Base-by-base conservation (phyloP, 805 yeast species). In the Candida incommunis region DNA sequence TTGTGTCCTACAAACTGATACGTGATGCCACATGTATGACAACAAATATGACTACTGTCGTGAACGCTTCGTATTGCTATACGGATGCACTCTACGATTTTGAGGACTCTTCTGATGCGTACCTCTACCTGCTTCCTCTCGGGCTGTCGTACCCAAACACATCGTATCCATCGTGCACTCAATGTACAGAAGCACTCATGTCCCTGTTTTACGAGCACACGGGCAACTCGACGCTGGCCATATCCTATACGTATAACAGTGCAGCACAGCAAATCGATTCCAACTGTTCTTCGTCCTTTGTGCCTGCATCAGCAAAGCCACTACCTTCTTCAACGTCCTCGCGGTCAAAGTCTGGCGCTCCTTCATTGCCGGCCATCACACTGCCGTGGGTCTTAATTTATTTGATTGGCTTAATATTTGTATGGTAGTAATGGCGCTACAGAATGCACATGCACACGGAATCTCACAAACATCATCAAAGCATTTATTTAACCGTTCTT, bases 51-150 rank as follows among this genome's bases (percentile, higher is more conserved):
- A 40, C 42, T 24, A 35, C 37, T 23, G 27, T 22, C n/a, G 31
- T 42, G 46, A 22, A 47, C 21, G n/a, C 37, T 9, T 31, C 37
- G 18, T 59, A 58, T 49, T 59, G 63, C 49, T 59, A 56, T 46
- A 51, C 56, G 16, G 53, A 57, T 42, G 50, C 60, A 1, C 45
- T 55, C 37, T 54, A 42, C 43, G 50, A 55, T 44, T 23, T 47
- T 18, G 42, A 42, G 22, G 48, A 43, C 23, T 41, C 48, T n/a
- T 47, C 48, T 3, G 60, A 59, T 42, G 55, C 58, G 22, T 56
- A 51, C 42, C 49, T 59, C 27, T 59, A 58, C 43, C 54, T 55
- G 25, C 48, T 59, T 34, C 61, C 63, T 5, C 49, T 59, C 23
- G 63, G 58, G 16, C 49, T 51, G 11, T 34, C 50, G 5, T 51